Percentiles rank a stretch among this genome's conserved stretches.
Evolutionary conservation across 176 grass and related monocot genomes (phyloP).

Genomic region (Saccharum spontaneum): DNA sequence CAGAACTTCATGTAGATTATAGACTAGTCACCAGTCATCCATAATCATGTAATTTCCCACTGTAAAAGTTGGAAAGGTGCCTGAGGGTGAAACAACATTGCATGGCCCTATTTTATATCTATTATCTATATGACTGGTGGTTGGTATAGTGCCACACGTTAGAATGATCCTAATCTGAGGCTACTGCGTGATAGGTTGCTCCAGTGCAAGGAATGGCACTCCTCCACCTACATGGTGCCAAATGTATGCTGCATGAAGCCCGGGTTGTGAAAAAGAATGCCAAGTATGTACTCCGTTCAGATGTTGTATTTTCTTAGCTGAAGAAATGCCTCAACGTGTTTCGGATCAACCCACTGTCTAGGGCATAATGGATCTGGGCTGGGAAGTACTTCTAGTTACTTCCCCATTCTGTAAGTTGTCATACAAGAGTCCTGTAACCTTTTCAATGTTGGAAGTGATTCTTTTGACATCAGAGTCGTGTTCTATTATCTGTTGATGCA

Average conservation of each 20-base stretch:
- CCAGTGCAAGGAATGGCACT: constrained; percentile 84
- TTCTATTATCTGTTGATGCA: neutral
- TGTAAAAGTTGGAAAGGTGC: neutral
- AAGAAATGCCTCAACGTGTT: neutral
- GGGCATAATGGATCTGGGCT: neutral
- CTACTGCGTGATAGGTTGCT: constrained; percentile 57
- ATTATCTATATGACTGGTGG: neutral
- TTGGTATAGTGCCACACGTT: neutral
- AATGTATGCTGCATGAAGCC: constrained; percentile 98
- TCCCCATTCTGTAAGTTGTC: neutral
- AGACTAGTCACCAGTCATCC: neutral
- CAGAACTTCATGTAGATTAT: neutral
- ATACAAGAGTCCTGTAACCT: neutral
- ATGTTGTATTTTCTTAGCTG: constrained; percentile 72
- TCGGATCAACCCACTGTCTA: neutral
- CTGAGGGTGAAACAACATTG: neutral
- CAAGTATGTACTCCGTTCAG: constrained; percentile 85
- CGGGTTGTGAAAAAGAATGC: constrained; percentile 74
- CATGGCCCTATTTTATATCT: neutral
- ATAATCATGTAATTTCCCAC: neutral
- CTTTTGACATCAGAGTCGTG: neutral
- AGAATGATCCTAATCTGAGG: constrained; percentile 19
- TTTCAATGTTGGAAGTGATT: constrained; percentile 17
- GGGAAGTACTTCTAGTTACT: neutral
- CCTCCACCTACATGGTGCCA: constrained; percentile 82